Evolutionary conservation across 2,329 filamentous ascomycete genomes (phyloP).

Genomic region (Apiospora kogelbergensis): DNA sequence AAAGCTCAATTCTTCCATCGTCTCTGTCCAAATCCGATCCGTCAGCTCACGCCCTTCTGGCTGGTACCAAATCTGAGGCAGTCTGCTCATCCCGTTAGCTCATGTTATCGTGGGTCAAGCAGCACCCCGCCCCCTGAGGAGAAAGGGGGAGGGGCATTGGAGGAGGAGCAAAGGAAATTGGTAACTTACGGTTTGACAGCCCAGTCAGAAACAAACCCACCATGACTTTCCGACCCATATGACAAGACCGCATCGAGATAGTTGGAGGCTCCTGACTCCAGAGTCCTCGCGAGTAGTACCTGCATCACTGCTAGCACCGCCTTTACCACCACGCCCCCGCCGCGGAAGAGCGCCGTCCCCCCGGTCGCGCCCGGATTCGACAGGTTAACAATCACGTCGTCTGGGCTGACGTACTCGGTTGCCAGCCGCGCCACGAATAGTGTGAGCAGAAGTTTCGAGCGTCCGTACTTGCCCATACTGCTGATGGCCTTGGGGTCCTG

Average conservation of each 20-base stretch:
- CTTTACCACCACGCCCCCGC: not conserved
- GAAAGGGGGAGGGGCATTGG: not conserved
- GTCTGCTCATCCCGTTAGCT: not conserved
- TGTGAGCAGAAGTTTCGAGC: slow-evolving; percentile 4
- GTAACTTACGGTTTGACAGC: slow-evolving; percentile 12
- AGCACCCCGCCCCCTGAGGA: not conserved
- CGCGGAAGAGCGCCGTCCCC: slow-evolving; percentile 10
- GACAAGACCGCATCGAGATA: slow-evolving; percentile 11
- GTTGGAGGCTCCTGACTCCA: slow-evolving; percentile 7
- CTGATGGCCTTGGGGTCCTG: not conserved
- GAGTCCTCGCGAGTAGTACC: not conserved
- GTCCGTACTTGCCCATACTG: not conserved
- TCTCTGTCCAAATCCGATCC: slow-evolving; percentile 29
- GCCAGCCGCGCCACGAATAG: slow-evolving; percentile 10
- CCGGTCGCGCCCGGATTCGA: slow-evolving; percentile 11
- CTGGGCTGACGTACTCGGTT: not conserved
- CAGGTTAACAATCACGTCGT: slow-evolving; percentile 12
- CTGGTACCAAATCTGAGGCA: not conserved
- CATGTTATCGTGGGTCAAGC: not conserved
- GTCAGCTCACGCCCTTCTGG: slow-evolving; percentile 16
- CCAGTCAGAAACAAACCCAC: slow-evolving; percentile 13
- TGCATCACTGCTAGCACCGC: not conserved
- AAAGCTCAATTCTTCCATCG: slow-evolving; percentile 28
- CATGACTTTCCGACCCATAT: slow-evolving; percentile 11
- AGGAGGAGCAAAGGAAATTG: not conserved